Evolutionary conservation across 192 early-diverging fungal genomes (phyloP).

Genomic region (Phycomyces nitens): DNA sequence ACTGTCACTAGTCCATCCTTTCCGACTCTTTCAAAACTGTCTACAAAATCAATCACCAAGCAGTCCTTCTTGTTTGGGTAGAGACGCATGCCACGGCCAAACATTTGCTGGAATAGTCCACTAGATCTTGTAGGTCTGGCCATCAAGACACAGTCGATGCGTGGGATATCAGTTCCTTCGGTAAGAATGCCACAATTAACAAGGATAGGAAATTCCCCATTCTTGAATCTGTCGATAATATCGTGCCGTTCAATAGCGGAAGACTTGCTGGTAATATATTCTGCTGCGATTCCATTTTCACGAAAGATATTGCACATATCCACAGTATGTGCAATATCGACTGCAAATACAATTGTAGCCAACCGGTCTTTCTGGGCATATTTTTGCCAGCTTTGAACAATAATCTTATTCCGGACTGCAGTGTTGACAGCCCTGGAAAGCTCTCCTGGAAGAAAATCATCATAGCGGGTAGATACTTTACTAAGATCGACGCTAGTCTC

Average conservation of each 20-base stretch:
- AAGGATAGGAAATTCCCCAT: conserved; percentile 64
- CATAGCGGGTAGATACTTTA: conserved; percentile 40
- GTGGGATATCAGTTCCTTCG: conserved; percentile 76
- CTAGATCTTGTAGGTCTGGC: conserved; percentile 79
- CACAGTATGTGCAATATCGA: conserved; percentile 74
- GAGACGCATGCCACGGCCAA: conserved; percentile 85
- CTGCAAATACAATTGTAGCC: conserved; percentile 84
- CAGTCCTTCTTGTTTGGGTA: conserved; percentile 67
- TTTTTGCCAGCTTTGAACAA: conserved; percentile 62
- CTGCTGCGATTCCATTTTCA: conserved; percentile 44
- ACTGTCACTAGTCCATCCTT: conserved; percentile 55
- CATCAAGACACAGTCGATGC: conserved; percentile 85
- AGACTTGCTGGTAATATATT: conserved; percentile 57
- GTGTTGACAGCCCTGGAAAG: conserved; percentile 62
- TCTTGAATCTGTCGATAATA: conserved; percentile 59
- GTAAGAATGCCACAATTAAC: conserved; percentile 89
- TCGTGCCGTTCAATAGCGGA: conserved; percentile 45
- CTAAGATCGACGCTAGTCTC: conserved; percentile 54
- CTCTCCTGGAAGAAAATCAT: conserved; percentile 60
- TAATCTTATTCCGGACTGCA: conserved; percentile 49
- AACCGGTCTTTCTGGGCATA: conserved; percentile 48
- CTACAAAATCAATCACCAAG: conserved; percentile 83
- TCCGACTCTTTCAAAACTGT: conserved; percentile 51
- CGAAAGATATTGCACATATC: conserved; percentile 55
- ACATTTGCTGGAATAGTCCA: conserved; percentile 93